These are phyloP conservation scores for Glaciozyma antarctica DNA, from an alignment of 768 basidiomycete species.

Conservation along the genomic window DNA sequence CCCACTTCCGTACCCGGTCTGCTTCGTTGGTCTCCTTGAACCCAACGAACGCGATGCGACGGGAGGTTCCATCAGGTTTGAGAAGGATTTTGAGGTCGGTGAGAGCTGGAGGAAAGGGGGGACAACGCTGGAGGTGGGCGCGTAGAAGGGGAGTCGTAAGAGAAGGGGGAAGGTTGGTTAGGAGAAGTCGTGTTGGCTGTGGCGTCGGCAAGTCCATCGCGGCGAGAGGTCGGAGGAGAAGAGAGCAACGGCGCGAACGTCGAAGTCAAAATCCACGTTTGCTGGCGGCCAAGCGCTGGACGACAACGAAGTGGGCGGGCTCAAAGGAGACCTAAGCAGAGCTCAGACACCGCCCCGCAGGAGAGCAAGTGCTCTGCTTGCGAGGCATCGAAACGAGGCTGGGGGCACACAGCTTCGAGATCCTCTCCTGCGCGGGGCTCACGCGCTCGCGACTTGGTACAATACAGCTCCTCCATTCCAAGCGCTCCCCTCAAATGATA, in stretches of 20 bases:
- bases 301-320: too few relatives aligned
- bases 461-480: too few relatives aligned
- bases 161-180: slow-evolving; percentile 21
- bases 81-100: slow-evolving; percentile 79
- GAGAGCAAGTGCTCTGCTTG: too few relatives aligned
- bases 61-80: slow-evolving; percentile 62
- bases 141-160: slow-evolving; percentile 9
- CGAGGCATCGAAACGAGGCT: too few relatives aligned
- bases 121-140: slow-evolving; percentile 11
- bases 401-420: too few relatives aligned
- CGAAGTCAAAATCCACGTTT: too few relatives aligned
- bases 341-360: too few relatives aligned
- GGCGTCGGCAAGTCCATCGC: not conserved
- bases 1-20: slow-evolving; percentile 64
- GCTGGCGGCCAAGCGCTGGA: too few relatives aligned
- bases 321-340: too few relatives aligned
- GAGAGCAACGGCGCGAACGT: not conserved
- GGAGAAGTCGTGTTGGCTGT: slow-evolving; percentile 15
- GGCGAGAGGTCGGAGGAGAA: not conserved
- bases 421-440: too few relatives aligned
- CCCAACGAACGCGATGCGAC: slow-evolving; percentile 87
- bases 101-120: slow-evolving; percentile 36
- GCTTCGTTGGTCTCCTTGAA: slow-evolving; percentile 76
- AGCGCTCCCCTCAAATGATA: too few relatives aligned
- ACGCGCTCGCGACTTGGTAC: too few relatives aligned